A percentile compares a stretch with the other conserved stretches of the same genome.
These are phyloP conservation scores for Leishmania lainsoni DNA, from an alignment of 208 protist species.

Conservation along the genomic window DNA sequence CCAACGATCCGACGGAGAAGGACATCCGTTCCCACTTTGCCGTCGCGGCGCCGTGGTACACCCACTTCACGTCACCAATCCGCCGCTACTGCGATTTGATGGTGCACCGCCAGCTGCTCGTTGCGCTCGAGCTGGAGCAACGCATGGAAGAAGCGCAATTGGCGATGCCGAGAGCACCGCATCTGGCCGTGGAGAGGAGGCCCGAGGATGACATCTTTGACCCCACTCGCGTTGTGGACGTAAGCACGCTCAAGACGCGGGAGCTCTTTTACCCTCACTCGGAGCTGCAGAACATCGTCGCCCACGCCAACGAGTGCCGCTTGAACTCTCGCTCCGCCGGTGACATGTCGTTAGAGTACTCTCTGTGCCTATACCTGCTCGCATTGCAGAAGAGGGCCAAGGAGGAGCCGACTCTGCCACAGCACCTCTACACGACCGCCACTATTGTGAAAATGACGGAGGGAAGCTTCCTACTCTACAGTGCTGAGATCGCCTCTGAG, in stretches of 20 bases:
- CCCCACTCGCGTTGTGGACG: conserved; percentile 31
- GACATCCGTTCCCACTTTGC: conserved; percentile 84
- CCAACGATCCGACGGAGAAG: conserved; percentile 45
- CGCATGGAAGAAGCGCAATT: conserved; percentile 36
- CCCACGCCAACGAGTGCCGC: conserved; percentile 60
- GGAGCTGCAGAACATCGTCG: conserved; percentile 63
- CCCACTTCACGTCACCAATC: conserved; percentile 96
- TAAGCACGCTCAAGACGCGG: conserved; percentile 36
- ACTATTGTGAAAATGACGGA: conserved; percentile 31
- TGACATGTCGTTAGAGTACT: conserved; percentile 62
- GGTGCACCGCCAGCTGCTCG: conserved; percentile 87
- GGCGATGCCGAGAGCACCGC: conserved; percentile 21
- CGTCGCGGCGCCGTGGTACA: conserved; percentile 88
- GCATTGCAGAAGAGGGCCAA: conserved; percentile 35
- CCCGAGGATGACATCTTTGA: conserved; percentile 30
- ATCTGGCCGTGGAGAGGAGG: conserved; percentile 17
- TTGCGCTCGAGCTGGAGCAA: conserved; percentile 81
- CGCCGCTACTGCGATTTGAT: conserved; percentile 93
- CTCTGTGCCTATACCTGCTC: conserved; percentile 83
- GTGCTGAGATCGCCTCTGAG: conserved; percentile 48
- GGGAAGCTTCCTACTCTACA: conserved; percentile 38
- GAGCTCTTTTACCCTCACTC: conserved; percentile 49
- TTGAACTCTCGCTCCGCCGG: conserved; percentile 51
- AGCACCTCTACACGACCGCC: conserved; percentile 24
- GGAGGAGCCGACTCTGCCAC: conserved; percentile 25